Percentiles rank a stretch among this genome's conserved stretches.
These are phyloP conservation scores for Emergomyces orientalis DNA, from an alignment of 2,329 filamentous ascomycete genomes.

Conservation along the genomic window DNA sequence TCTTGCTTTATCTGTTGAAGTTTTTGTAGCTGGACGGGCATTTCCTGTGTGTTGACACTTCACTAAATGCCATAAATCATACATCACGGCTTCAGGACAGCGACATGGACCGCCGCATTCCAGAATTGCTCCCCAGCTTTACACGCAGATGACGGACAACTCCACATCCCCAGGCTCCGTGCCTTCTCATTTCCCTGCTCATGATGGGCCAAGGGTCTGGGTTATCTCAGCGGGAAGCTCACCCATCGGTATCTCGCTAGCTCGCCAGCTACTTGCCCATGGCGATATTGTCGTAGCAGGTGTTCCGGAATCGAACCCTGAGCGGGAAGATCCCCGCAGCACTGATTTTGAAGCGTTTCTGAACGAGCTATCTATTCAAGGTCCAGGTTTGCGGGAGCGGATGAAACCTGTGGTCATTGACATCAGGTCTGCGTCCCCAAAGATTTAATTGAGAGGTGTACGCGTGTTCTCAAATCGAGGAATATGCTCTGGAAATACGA, in stretches of 20 bases:
- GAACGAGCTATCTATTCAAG: constrained; percentile 44
- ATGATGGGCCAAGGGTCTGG: constrained; percentile 73
- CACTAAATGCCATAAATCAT: not conserved
- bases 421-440: constrained; percentile 36
- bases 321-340: constrained; percentile 61
- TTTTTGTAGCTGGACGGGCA: not conserved
- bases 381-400: constrained; percentile 70
- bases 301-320: constrained; percentile 66
- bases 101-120: constrained; percentile 8
- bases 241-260: constrained; percentile 72
- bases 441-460: not conserved
- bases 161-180: constrained; percentile 25
- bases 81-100: not conserved
- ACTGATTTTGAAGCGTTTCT: constrained; percentile 73
- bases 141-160: constrained; percentile 30
- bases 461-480: no score
- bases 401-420: constrained; percentile 55
- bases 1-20: not conserved
- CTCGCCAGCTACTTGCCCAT: constrained; percentile 73
- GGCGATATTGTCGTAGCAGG: constrained; percentile 86
- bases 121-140: constrained; percentile 2
- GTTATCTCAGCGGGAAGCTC: constrained; percentile 81
- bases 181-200: constrained; percentile 47
- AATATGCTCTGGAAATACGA: not conserved
- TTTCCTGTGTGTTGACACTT: no score